Base-by-base conservation (phyloP, 495 filamentous ascomycete genomes). In the Massariosphaeria phaeospora region DNA sequence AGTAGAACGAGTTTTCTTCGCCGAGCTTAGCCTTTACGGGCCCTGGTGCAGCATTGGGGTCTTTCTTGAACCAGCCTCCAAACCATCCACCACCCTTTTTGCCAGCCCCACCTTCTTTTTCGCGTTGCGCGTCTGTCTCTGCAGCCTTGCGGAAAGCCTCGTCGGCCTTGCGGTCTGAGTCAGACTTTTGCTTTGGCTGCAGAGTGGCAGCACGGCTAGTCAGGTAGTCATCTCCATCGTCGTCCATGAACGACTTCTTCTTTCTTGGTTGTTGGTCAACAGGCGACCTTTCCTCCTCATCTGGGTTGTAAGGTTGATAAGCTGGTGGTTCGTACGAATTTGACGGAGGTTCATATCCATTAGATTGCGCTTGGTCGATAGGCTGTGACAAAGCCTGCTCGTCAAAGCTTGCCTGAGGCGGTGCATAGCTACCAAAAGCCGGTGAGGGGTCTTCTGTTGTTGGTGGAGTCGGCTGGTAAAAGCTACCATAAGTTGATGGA, bases 1-100 rank as follows among this genome's bases (percentile, higher is more conserved):
- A 99, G 59, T 89, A 85, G 72, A 99, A 97, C 10, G 81, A 86
- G 64, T 78, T 93, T 62, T 91, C 85, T 69, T 99, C 94, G 53
- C 94, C 94, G 24, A 99, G 82, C 66, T 99, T 97, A 43, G 94
- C 94, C 63, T 79, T 82, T 71, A 96, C 91, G 36, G 93, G 90
- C 35, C 81, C 80, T 55, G 83, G 39, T 44, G 59, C 30, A 53
- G 65, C 70, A 46, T 79, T 72, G 33, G 62, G 48, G 30, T 88
- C 83, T 67, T 89, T 89, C 65, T 85, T 89, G 54, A 93, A 90
- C 91, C 91, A 96, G 51, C 87, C 81, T 41, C 79, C 77, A 40
- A 95, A 85, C 89, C 91, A 96, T 40, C 87, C 83, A 38, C 21
- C 52, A 33, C 64, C 66, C 24, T 70, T 69, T n/a, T n/a, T n/a